These are phyloP conservation scores for Russula brevipes DNA, from an alignment of 768 basidiomycete species.

Conservation along the genomic window DNA sequence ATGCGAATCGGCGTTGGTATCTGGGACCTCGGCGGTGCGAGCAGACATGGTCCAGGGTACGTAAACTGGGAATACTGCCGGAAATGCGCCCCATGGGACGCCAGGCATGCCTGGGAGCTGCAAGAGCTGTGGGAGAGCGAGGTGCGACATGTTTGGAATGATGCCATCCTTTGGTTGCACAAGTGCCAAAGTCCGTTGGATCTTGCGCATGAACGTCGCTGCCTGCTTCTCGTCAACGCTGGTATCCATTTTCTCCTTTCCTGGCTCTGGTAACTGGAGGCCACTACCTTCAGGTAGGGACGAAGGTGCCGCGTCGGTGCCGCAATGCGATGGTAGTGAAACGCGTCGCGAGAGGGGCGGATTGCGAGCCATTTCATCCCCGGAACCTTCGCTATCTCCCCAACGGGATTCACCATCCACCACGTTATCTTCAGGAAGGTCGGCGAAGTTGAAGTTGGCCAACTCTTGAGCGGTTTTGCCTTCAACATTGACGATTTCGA, in stretches of 20 bases:
- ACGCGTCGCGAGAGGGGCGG: constrained; percentile 8
- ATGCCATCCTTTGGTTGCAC: constrained; percentile 53
- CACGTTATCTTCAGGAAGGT: constrained; percentile 30
- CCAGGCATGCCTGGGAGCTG: constrained; percentile 49
- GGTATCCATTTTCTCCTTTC: constrained; percentile 22
- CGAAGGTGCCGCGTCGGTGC: constrained; percentile 10
- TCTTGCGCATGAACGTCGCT: constrained; percentile 58
- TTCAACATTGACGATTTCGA: constrained; percentile 64
- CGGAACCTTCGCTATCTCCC: constrained; percentile 66
- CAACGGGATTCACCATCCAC: constrained; percentile 54
- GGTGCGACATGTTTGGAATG: constrained; percentile 48
- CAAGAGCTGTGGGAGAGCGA: constrained; percentile 36
- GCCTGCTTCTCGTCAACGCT: constrained; percentile 32
- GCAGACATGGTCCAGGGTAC: constrained; percentile 66
- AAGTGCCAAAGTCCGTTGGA: constrained; percentile 67
- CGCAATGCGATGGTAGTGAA: constrained; percentile 15
- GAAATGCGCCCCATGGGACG: constrained; percentile 42
- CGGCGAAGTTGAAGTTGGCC: constrained; percentile 43
- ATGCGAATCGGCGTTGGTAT: constrained; percentile 13
- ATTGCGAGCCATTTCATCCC: constrained; percentile 33
- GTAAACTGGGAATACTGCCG: constrained; percentile 74
- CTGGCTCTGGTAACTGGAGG: not conserved
- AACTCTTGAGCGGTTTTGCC: constrained; percentile 69
- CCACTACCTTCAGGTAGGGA: constrained; percentile 11
- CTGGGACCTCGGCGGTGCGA: constrained; percentile 42